Base-by-base conservation (phyloP, 371 early-diverging fungal species). In the Mucor mucedo region DNA sequence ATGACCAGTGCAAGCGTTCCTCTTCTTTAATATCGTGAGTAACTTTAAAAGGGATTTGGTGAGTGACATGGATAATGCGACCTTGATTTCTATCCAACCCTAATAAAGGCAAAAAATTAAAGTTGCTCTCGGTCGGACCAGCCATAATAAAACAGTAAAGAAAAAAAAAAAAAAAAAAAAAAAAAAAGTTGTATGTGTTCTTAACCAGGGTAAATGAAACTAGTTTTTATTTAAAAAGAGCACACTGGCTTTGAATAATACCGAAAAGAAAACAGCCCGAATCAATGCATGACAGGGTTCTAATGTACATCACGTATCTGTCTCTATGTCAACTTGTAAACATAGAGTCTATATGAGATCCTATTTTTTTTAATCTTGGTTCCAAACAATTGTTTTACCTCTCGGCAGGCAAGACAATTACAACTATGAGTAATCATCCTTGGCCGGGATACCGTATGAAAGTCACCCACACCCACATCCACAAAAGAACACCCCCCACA, bases 331-430 rank as follows among this genome's bases (percentile, higher is more conserved):
- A 42, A 57, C 62, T 65, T 53, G 32, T 29, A 56, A 49, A 54
- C 52, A 68, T 50, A 56, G 69, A 64, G 72, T 72, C 72, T 72
- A 72, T 72, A 72, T 52, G 62, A 42, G 62, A 58, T 68, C 64
- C 14, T 38, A 27, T 60, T 2, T 28, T 62, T 21, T 21, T 72
- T 65, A 58, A 68, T 72, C 69, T 72, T 58, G 72, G 72, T 72
- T 72, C 65, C 72, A 57, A 68, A 61, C 60, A 62, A 32, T 41
- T 45, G 59, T 65, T 67, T 67, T 42, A 57, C 72, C 69, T 62
- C 72, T 69, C 72, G 72, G 72, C 72, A 62, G 72, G 72, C 72
- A 72, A 72, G 72, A 72, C 65, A 68, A 62, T 60, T 61, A 68
- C 63, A 72, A 68, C 72, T 47, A 58, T 72, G 72, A 72, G 63